phyloP scores from a whole-genome alignment of 176 grass and related monocot genomes.

The Stipa capillata region DNA sequence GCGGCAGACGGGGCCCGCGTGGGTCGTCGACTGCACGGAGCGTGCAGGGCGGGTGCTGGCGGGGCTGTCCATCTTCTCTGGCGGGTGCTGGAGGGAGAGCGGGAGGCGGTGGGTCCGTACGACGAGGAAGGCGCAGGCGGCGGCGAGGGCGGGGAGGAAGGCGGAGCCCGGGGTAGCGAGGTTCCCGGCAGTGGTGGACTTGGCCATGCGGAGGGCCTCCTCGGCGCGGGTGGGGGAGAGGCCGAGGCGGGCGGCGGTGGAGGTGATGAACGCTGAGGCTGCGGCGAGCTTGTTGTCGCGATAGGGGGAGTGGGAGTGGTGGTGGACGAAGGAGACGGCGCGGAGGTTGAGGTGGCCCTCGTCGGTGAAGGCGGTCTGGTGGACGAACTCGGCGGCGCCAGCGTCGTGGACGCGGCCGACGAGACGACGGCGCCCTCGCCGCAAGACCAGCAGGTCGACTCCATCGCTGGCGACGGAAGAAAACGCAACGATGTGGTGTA shows the following conservation, averaged over 20 bases:
- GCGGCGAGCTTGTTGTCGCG: no score
- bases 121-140: slow-evolving; percentile 38
- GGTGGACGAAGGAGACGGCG: no score
- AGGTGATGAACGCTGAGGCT: background rate
- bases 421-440: background rate
- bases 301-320: no score
- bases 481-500: no score
- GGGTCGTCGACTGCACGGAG: no score
- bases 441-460: slow-evolving; percentile 26
- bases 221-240: background rate
- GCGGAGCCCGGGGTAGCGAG: background rate
- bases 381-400: background rate
- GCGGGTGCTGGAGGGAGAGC: slow-evolving; percentile 30
- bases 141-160: slow-evolving; percentile 33
- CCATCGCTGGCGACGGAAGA: slow-evolving; percentile 1
- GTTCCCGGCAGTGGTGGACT: slow-evolving; percentile 18
- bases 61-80: no score
- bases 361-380: no score
- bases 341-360: no score
- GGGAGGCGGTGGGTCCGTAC: slow-evolving; percentile 37
- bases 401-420: slow-evolving; percentile 11
- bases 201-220: slow-evolving; percentile 28
- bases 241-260: background rate
- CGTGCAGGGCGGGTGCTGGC: no score
- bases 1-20: no score